These are phyloP conservation scores for Brasenia schreberi DNA, from an alignment of 164 flowering plant genomes.

Conservation along the genomic window DNA sequence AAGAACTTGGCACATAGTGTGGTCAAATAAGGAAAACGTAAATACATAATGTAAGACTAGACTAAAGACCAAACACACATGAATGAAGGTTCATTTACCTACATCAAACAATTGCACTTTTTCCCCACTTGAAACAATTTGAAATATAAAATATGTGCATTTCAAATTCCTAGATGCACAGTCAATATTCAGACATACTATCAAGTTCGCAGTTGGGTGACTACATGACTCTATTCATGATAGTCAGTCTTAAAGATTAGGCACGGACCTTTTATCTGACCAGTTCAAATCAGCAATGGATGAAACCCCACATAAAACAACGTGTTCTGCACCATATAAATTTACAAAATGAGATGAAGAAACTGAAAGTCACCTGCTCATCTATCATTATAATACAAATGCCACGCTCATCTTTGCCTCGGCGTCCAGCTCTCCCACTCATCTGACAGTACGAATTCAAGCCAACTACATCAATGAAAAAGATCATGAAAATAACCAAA, in stretches of 20 bases:
- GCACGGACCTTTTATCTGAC: too few species aligned
- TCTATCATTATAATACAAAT: constrained; percentile 98
- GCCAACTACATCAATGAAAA: neutral
- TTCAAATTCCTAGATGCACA: too few species aligned
- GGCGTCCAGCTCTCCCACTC: constrained; percentile 99
- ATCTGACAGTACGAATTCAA: constrained; percentile 35
- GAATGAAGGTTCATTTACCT: neutral
- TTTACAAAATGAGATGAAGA: neutral
- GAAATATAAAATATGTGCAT: neutral
- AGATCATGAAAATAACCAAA: neutral
- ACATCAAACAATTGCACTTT: neutral
- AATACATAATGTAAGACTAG: too few species aligned
- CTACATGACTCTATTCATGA: too few species aligned
- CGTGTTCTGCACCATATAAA: neutral
- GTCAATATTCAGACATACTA: too few species aligned
- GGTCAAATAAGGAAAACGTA: neutral
- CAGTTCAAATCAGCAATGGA: too few species aligned
- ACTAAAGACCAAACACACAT: neutral
- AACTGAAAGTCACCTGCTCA: constrained; percentile 51
- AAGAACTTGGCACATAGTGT: too few species aligned
- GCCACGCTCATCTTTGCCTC: constrained; percentile 98
- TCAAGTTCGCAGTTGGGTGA: too few species aligned
- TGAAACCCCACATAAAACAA: too few species aligned
- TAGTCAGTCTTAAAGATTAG: too few species aligned
- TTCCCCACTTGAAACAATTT: neutral